Percentiles rank a stretch among this genome's conserved stretches.
phyloP scores from a whole-genome alignment of 805 yeast species.

The Vanderwaltozyma verrucispora region DNA sequence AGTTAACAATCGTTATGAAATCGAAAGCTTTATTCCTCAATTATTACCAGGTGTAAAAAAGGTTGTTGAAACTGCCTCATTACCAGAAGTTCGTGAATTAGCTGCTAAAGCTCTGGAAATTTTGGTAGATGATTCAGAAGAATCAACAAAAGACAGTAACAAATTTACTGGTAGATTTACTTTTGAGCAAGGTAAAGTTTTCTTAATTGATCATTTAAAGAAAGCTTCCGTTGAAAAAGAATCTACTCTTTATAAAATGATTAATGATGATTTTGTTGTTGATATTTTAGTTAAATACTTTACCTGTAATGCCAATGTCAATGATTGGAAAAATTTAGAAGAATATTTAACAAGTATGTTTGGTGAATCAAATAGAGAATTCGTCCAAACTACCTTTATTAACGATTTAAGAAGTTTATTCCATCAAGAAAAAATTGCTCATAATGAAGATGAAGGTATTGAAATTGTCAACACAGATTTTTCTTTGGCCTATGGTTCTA shows the following conservation, averaged over 20 bases:
- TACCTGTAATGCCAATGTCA: conserved; percentile 58
- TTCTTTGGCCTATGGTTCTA: conserved; percentile 93
- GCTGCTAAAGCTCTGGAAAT: conserved; percentile 81
- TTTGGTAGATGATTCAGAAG: conserved; percentile 67
- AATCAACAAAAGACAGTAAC: conserved; percentile 36
- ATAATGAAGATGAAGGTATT: conserved; percentile 64
- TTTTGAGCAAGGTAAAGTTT: conserved; percentile 41
- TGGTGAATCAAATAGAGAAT: conserved; percentile 27
- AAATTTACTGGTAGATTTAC: conserved; percentile 68
- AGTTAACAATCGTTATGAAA: conserved; percentile 88
- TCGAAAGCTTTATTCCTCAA: conserved; percentile 76
- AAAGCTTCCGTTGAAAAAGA: conserved; percentile 5
- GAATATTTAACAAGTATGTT: conserved; percentile 42
- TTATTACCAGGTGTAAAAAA: conserved; percentile 86
- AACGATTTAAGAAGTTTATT: conserved; percentile 44
- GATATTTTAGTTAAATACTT: conserved; percentile 44
- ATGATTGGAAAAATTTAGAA: conserved; percentile 54
- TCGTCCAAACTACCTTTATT: conserved; percentile 32
- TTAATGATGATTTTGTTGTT: conserved; percentile 25
- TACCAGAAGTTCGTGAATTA: conserved; percentile 92
- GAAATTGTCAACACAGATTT: conserved; percentile 91
- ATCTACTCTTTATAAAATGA: conserved; percentile 14
- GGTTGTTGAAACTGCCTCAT: conserved; percentile 80
- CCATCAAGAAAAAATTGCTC: conserved; percentile 38
- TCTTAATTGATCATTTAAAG: conserved; percentile 23